Evolutionary conservation across 2,329 filamentous ascomycete species (phyloP).

Genomic region (Beauveria asiatica): DNA sequence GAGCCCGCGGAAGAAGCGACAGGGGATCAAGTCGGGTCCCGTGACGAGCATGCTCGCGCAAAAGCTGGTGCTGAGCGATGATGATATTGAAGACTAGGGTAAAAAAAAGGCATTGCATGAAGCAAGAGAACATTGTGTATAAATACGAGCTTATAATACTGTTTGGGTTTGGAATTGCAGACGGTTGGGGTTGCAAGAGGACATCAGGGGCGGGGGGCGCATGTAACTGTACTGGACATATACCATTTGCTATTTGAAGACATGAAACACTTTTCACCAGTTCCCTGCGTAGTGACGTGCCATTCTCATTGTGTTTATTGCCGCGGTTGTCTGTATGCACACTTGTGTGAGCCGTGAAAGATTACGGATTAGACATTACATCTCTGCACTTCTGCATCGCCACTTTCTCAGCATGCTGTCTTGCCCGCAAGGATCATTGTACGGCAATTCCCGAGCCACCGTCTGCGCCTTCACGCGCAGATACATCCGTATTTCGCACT

Average conservation of each 20-base stretch:
- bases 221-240: slow-evolving; percentile 7
- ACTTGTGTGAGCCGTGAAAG: no score
- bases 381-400: no score
- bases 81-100: slow-evolving; percentile 74
- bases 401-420: no score
- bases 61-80: slow-evolving; percentile 67
- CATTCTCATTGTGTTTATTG: neutral
- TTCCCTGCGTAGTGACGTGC: neutral
- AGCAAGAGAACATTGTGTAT: neutral
- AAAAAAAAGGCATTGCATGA: slow-evolving; percentile 19
- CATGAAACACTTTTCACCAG: neutral
- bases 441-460: no score
- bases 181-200: neutral
- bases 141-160: neutral
- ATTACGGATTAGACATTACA: no score
- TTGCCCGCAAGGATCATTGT: no score
- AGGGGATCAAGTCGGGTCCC: slow-evolving; percentile 28
- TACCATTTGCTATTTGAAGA: slow-evolving; percentile 10
- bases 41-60: slow-evolving; percentile 43
- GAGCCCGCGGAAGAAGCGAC: slow-evolving; percentile 39
- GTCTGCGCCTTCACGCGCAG: no score
- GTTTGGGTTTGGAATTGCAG: neutral
- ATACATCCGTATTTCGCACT: no score
- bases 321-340: neutral
- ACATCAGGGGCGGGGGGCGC: neutral